phyloP scores from a whole-genome alignment of 306 rosid species.

The Adenanthera pavonina region DNA sequence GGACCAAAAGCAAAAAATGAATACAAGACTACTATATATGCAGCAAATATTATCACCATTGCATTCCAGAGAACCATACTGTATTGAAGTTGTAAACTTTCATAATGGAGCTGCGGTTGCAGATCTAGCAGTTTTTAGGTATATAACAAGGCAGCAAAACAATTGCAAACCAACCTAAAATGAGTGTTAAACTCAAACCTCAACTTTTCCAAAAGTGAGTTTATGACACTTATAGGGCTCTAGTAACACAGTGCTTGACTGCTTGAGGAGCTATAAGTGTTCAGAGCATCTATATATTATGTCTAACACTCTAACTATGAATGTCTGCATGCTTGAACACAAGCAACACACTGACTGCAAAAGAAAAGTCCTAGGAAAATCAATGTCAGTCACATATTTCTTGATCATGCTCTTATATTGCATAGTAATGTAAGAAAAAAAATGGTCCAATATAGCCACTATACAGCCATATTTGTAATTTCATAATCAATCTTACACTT shows the following conservation, averaged over 20 bases:
- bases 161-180: slow-evolving; percentile 28
- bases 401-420: not conserved
- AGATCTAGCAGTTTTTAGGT: slow-evolving; percentile 25
- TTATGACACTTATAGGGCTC: slow-evolving; percentile 22
- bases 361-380: not conserved
- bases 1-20: not conserved
- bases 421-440: not conserved
- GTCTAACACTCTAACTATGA: slow-evolving; percentile 25
- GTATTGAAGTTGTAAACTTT: slow-evolving; percentile 32
- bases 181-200: slow-evolving; percentile 16
- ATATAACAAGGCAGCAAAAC: slow-evolving; percentile 14
- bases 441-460: not conserved
- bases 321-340: not conserved
- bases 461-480: slow-evolving; percentile 23
- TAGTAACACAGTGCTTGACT: slow-evolving; percentile 6
- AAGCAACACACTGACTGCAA: not conserved
- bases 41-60: slow-evolving; percentile 10
- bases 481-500: slow-evolving; percentile 70
- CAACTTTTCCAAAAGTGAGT: slow-evolving; percentile 17
- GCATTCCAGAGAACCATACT: slow-evolving; percentile 12
- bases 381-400: slow-evolving; percentile 20
- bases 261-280: slow-evolving; percentile 13
- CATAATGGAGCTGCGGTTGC: slow-evolving; percentile 23
- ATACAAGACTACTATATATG: slow-evolving; percentile 9
- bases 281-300: slow-evolving; percentile 16